Conservation (phyloP, 805 yeast genomes). For the Yamadazyma nakazawae region DNA sequence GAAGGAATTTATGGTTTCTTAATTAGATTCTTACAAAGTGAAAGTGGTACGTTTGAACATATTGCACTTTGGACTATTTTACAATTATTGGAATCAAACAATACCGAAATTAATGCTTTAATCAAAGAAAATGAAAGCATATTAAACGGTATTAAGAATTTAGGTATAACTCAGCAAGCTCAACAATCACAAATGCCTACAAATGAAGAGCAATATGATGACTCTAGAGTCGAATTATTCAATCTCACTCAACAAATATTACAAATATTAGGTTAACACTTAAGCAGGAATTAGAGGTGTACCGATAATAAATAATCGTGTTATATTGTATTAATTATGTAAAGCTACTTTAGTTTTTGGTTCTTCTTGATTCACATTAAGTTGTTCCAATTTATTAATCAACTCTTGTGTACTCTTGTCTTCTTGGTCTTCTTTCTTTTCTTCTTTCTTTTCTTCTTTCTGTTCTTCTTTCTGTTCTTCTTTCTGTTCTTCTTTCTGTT, state of each 20-base stretch:
- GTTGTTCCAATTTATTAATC: slow-evolving; percentile 13
- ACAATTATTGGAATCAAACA: slow-evolving; percentile 86
- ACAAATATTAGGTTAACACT: slow-evolving; percentile 43
- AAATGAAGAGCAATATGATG: slow-evolving; percentile 46
- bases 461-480: slow-evolving; percentile 11
- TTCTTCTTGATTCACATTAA: slow-evolving; percentile 9
- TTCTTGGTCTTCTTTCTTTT: slow-evolving; percentile 12
- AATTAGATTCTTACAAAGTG: slow-evolving; percentile 71
- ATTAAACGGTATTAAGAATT: slow-evolving; percentile 51
- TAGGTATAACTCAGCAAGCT: slow-evolving; percentile 39
- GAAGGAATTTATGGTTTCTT: slow-evolving; percentile 87
- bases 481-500: background rate
- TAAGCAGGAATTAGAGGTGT: slow-evolving; percentile 3
- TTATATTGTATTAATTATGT: background rate
- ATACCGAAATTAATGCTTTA: slow-evolving; percentile 53
- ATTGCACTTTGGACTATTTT: slow-evolving; percentile 96
- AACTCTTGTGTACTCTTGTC: slow-evolving; percentile 11
- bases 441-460: slow-evolving; percentile 12
- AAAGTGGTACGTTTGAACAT: slow-evolving; percentile 93
- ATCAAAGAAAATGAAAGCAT: slow-evolving; percentile 55
- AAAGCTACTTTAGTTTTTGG: background rate
- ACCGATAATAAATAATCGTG: slow-evolving; percentile 4
- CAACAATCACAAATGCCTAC: slow-evolving; percentile 23
- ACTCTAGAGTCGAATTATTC: slow-evolving; percentile 61
- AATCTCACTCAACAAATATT: slow-evolving; percentile 66